Evolutionary conservation across 1,284 basidiomycete genomes (phyloP).

Genomic region (Malassezia psittaci): DNA sequence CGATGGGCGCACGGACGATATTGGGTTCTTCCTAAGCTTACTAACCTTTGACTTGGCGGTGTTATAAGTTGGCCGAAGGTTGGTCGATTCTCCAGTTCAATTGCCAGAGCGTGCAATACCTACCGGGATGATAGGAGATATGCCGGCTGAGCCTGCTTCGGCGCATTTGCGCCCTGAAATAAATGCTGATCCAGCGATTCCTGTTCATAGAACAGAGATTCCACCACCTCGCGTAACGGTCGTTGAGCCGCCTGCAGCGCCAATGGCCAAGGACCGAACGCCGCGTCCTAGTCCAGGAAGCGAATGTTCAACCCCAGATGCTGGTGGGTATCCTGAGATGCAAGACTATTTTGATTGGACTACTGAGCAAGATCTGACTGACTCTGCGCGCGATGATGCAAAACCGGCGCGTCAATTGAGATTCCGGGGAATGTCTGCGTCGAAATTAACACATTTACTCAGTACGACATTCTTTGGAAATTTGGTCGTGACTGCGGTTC

Average conservation of each 20-base stretch:
- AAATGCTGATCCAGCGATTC: too few species aligned
- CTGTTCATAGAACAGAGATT: too few species aligned
- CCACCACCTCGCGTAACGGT: constrained; percentile 3
- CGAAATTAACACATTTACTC: constrained; percentile 32
- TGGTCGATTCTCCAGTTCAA: too few species aligned
- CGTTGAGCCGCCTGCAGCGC: not conserved
- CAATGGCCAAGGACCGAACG: not conserved
- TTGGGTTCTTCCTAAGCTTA: too few species aligned
- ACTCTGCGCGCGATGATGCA: constrained; percentile 15
- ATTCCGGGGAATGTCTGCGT: constrained; percentile 26
- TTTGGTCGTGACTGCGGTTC: constrained; percentile 27
- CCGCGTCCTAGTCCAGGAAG: not conserved
- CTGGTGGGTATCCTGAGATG: too few species aligned
- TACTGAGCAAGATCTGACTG: constrained; percentile 37
- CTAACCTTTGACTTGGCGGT: too few species aligned
- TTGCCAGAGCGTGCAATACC: too few species aligned
- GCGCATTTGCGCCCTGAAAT: too few species aligned
- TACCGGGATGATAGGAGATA: too few species aligned
- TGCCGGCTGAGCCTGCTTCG: too few species aligned
- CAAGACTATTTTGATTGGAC: constrained; percentile 40
- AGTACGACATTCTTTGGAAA: constrained; percentile 39
- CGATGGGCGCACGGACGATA: too few species aligned
- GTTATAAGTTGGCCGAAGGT: too few species aligned
- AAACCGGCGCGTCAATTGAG: constrained; percentile 19
- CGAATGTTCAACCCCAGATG: not conserved